Base-by-base conservation (phyloP, 108 stramenopile species). In the Stephanodiscus minutulus region DNA sequence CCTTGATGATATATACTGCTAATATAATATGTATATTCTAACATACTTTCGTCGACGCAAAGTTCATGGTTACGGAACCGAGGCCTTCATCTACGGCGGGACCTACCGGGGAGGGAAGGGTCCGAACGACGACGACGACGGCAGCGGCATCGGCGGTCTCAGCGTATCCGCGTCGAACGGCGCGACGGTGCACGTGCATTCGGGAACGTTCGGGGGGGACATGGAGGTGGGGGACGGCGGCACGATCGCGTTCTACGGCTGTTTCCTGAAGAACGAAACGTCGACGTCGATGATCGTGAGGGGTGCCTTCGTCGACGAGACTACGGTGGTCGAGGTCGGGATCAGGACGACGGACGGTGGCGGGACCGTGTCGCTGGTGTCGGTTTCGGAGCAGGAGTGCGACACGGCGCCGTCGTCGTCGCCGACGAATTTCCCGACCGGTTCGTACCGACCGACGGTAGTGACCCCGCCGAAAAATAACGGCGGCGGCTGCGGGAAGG, bases 11-110 rank as follows among this genome's bases (percentile, higher is more conserved):
- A n/a, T n/a, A n/a, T n/a, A n/a, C n/a, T n/a, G n/a, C n/a, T n/a
- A n/a, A n/a, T n/a, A n/a, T n/a, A n/a, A n/a, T n/a, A n/a, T n/a
- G n/a, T n/a, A n/a, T n/a, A n/a, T n/a, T n/a, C n/a, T n/a, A n/a
- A n/a, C n/a, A n/a, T n/a, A n/a, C n/a, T n/a, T n/a, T n/a, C n/a
- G n/a, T n/a, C n/a, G n/a, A n/a, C n/a, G n/a, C 2, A 5, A 24
- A 52, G 47, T 64, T n/a, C 64, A 64, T 28, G 64, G 64, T 17
- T 64, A 48, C 48, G 64, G 64, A 25, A 64, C 64, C 46, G 17
- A 64, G 48, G 64, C 64, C 2, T 33, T 31, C 0, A 49, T 64
- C 4, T 36, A n/a, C 9, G 64, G 48, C 9, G 64, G 64, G 3
- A n/a, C 15, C 46, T 64, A 48, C 31, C 11, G 18, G 5, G 64